phyloP scores from a whole-genome alignment of 2,329 filamentous ascomycete species.

The Alternaria alternata region DNA sequence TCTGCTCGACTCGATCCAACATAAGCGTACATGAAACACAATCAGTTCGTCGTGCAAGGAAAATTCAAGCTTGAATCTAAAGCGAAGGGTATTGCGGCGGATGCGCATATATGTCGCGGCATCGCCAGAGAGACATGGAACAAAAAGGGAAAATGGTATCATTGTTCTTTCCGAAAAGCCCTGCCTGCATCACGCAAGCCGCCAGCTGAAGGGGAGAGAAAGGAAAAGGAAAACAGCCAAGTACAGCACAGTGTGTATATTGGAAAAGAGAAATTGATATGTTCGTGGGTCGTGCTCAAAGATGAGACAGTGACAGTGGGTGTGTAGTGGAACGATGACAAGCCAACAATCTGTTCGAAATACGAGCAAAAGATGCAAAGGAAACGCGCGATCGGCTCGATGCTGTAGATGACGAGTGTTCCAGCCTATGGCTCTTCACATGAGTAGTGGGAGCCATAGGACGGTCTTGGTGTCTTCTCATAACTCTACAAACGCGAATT shows the following conservation, averaged over 20 bases:
- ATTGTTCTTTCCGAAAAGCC: not conserved
- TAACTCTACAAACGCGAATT: conserved; percentile 18
- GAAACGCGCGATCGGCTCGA: conserved; percentile 9
- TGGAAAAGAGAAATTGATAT: not conserved
- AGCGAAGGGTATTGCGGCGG: conserved; percentile 3
- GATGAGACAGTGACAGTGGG: not conserved
- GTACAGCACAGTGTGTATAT: conserved; percentile 1
- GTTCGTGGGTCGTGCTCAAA: not conserved
- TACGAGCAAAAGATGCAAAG: conserved; percentile 8
- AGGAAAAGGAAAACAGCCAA: not conserved
- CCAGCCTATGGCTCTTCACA: conserved; percentile 9
- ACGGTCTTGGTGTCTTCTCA: not conserved
- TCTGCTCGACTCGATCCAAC: not conserved
- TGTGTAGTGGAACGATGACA: conserved; percentile 12
- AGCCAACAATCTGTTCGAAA: conserved; percentile 8
- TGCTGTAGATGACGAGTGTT: conserved; percentile 7
- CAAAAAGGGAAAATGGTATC: conserved; percentile 3
- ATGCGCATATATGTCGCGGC: not conserved
- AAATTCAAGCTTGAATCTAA: not conserved
- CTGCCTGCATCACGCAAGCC: not conserved
- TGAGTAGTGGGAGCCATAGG: not conserved
- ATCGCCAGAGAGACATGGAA: not conserved
- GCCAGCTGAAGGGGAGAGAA: not conserved
- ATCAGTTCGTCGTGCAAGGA: not conserved
- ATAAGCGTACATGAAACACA: not conserved